Conservation (phyloP, 2,329 filamentous ascomycete genomes). For the Colletotrichum sidae region DNA sequence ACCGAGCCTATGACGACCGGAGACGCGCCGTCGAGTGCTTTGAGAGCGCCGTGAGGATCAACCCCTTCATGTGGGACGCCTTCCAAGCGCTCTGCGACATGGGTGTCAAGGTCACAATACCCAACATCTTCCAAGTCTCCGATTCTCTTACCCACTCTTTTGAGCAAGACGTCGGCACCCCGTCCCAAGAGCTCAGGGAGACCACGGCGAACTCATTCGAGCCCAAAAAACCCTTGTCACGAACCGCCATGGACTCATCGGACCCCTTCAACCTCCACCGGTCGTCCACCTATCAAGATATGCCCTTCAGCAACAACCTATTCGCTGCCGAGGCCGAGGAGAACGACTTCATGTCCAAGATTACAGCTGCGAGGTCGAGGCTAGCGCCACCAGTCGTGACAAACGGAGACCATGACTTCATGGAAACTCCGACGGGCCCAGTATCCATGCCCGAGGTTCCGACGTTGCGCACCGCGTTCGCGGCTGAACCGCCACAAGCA, state of each 20-base stretch:
- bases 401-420: conserved; percentile 61
- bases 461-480: conserved; percentile 45
- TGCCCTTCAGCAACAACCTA: conserved; percentile 52
- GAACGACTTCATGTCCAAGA: conserved; percentile 68
- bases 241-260: conserved; percentile 50
- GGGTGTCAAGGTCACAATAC: conserved; percentile 82
- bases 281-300: conserved; percentile 53
- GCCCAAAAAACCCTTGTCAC: conserved; percentile 54
- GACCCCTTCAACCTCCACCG: conserved; percentile 66
- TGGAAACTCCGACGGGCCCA: conserved; percentile 72
- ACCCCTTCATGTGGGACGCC: conserved; percentile 98
- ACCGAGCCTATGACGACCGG: conserved; percentile 83
- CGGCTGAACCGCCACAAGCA: conserved; percentile 62
- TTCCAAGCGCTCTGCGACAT: conserved; percentile 90
- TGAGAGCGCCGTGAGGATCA: conserved; percentile 87
- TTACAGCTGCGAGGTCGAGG: conserved; percentile 63
- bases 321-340: conserved; percentile 57
- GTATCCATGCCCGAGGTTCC: conserved; percentile 53
- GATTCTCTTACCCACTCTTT: conserved; percentile 63
- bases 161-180: conserved; percentile 50
- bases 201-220: conserved; percentile 51
- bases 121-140: conserved; percentile 87
- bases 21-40: conserved; percentile 88
- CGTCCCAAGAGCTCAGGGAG: conserved; percentile 52
- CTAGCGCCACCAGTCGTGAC: conserved; percentile 52